These are phyloP conservation scores for Whalleya microplaca DNA, from an alignment of 2,329 filamentous ascomycete species.

Conservation along the genomic window DNA sequence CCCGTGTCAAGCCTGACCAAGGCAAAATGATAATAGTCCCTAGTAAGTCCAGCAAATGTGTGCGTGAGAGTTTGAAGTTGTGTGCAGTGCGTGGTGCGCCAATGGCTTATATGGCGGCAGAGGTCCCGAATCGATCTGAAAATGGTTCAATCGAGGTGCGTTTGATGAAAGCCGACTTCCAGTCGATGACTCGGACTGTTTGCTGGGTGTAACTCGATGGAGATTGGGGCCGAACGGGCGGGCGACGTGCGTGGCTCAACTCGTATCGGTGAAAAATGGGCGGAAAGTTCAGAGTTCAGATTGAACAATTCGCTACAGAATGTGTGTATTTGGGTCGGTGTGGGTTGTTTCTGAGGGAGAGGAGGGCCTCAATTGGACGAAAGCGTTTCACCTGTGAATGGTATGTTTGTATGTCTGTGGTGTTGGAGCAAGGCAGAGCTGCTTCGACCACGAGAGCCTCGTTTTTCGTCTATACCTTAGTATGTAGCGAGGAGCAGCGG, in stretches of 20 bases:
- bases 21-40: background rate
- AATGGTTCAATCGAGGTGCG: conserved; percentile 4
- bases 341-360: background rate
- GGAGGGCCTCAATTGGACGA: background rate
- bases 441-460: background rate
- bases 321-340: no score
- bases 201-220: conserved; percentile 13
- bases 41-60: background rate
- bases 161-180: conserved; percentile 3
- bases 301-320: no score
- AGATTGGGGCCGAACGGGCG: conserved; percentile 14
- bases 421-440: background rate
- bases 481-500: background rate
- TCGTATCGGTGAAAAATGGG: background rate
- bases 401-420: no score
- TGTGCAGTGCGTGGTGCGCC: background rate
- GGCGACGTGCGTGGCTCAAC: background rate
- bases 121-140: background rate
- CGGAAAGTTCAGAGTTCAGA: background rate
- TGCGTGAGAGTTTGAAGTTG: no score
- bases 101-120: background rate
- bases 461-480: no score
- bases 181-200: conserved; percentile 8
- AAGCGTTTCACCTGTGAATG: background rate
- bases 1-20: no score